These are phyloP conservation scores for Polytrichum commune DNA, from an alignment of 225 moss, liverwort and hornwort genomes.

Conservation along the genomic window DNA sequence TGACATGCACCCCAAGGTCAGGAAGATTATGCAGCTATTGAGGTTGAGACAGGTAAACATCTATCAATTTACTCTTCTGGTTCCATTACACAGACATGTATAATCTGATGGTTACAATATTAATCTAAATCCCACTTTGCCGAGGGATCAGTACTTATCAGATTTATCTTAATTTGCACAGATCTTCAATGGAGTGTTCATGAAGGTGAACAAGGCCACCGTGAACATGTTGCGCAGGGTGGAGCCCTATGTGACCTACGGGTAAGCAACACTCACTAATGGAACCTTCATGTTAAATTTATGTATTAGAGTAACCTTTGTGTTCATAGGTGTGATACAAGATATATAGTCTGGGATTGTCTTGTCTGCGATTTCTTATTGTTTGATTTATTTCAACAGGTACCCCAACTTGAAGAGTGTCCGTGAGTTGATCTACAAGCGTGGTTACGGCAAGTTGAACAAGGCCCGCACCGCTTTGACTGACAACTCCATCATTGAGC, in stretches of 20 bases:
- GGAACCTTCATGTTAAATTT: neutral
- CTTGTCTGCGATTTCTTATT: neutral
- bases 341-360: neutral
- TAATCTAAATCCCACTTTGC: neutral
- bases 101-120: too few relatives aligned
- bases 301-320: too few relatives aligned
- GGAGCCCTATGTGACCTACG: conserved; percentile 88
- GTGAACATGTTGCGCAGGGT: conserved; percentile 87
- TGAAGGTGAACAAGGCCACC: conserved; percentile 94
- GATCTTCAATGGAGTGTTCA: conserved; percentile 92
- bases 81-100: neutral
- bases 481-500: conserved; percentile 49
- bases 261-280: conserved; percentile 22
- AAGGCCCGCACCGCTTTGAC: conserved; percentile 55
- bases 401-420: conserved; percentile 60
- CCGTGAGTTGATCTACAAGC: conserved; percentile 73
- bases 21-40: conserved; percentile 76
- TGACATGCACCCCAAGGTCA: conserved; percentile 81
- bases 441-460: conserved; percentile 65
- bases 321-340: too few relatives aligned
- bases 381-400: conserved; percentile 1
- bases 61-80: neutral
- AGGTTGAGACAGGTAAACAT: conserved; percentile 50
- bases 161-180: neutral
- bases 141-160: neutral